Evolutionary conservation across 345 rosid species (phyloP).

Genomic region (Boechera divaricarpa): DNA sequence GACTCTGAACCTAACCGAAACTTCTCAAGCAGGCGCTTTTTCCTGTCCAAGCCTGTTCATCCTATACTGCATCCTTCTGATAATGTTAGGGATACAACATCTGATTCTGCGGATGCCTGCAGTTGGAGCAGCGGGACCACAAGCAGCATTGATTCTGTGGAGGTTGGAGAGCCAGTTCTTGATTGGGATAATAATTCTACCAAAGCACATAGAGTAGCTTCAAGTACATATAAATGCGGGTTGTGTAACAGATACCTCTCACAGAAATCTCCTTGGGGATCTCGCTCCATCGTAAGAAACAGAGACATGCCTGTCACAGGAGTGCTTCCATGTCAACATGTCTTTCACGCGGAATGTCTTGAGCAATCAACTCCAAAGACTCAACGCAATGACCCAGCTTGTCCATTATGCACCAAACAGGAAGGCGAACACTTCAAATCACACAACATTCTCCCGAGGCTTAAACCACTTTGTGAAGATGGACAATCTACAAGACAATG

Average conservation of each 20-base stretch:
- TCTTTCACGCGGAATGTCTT: slow-evolving; percentile 93
- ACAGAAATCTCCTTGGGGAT: slow-evolving; percentile 91
- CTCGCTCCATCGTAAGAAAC: slow-evolving; percentile 70
- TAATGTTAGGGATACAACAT: slow-evolving; percentile 60
- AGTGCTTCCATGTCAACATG: slow-evolving; percentile 81
- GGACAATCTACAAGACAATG: slow-evolving; percentile 61
- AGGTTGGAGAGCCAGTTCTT: slow-evolving; percentile 64
- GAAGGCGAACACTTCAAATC: slow-evolving; percentile 53
- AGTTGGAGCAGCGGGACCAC: slow-evolving; percentile 58
- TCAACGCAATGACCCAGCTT: slow-evolving; percentile 76
- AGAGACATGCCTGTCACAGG: slow-evolving; percentile 87
- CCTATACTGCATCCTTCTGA: slow-evolving; percentile 69
- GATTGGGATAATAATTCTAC: slow-evolving; percentile 70
- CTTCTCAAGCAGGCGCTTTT: slow-evolving; percentile 62
- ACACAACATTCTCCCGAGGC: slow-evolving; percentile 51
- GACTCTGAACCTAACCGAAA: slow-evolving; percentile 61
- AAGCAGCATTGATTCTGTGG: slow-evolving; percentile 59
- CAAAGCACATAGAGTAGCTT: slow-evolving; percentile 66
- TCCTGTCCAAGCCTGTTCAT: slow-evolving; percentile 67
- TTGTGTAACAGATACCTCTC: slow-evolving; percentile 66
- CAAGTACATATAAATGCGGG: slow-evolving; percentile 66
- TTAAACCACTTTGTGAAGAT: slow-evolving; percentile 57
- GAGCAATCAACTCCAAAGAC: slow-evolving; percentile 81
- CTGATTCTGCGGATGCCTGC: slow-evolving; percentile 59
- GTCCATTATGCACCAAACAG: slow-evolving; percentile 70